These are phyloP conservation scores for Rhododendron simsii DNA, from an alignment of 148 eudicot species.

Conservation along the genomic window DNA sequence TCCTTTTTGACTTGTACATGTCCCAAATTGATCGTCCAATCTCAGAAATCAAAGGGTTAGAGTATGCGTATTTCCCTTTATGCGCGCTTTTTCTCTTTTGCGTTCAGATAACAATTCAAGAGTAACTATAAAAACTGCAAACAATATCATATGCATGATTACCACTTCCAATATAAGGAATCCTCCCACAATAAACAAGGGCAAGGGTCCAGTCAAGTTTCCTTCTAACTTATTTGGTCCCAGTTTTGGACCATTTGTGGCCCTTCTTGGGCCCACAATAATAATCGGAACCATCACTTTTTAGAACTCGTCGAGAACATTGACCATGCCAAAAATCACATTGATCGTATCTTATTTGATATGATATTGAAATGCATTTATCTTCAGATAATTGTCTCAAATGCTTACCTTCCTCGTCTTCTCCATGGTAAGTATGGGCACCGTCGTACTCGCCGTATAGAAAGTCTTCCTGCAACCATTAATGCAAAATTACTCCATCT, in stretches of 20 bases:
- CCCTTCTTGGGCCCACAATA: too few species aligned
- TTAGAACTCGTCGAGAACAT: too few species aligned
- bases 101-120: background rate
- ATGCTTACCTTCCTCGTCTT: constrained; percentile 52
- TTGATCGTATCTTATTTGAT: too few species aligned
- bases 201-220: too few species aligned
- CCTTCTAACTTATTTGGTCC: too few species aligned
- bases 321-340: too few species aligned
- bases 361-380: too few species aligned
- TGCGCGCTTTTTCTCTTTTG: too few species aligned
- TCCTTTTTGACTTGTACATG: background rate
- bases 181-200: background rate
- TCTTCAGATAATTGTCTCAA: too few species aligned
- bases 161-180: background rate
- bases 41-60: background rate
- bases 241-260: too few species aligned
- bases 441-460: constrained; percentile 62
- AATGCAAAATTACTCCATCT: background rate
- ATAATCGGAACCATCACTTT: too few species aligned
- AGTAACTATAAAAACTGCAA: background rate
- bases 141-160: background rate
- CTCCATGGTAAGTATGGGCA: constrained; percentile 72
- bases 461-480: constrained; percentile 66
- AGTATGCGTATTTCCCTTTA: background rate
- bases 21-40: background rate